phyloP scores from a whole-genome alignment of 768 basidiomycete genomes.

The Boletus patriciae region DNA sequence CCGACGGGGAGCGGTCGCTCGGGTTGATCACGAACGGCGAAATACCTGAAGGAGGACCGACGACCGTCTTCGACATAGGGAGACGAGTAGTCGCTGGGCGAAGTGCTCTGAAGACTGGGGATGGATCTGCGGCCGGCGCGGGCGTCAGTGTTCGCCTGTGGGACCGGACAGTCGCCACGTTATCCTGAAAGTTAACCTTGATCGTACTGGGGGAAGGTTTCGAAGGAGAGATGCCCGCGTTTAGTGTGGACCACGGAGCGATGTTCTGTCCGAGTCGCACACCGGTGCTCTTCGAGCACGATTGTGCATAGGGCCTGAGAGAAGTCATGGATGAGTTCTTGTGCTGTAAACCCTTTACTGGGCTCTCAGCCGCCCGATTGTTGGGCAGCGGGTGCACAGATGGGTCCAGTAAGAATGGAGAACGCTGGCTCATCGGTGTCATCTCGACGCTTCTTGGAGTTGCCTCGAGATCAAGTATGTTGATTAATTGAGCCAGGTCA shows the following conservation, averaged over 20 bases:
- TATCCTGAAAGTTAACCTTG: constrained; percentile 27
- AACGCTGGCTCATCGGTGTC: constrained; percentile 40
- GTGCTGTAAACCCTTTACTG: constrained; percentile 36
- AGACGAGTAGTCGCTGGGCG: constrained; percentile 44
- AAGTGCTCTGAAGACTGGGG: constrained; percentile 59
- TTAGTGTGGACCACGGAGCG: constrained; percentile 58
- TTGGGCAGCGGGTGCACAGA: constrained; percentile 34
- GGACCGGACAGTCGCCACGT: constrained; percentile 24
- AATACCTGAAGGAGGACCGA: constrained; percentile 26
- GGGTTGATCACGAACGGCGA: constrained; percentile 26
- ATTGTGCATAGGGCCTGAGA: constrained; percentile 49
- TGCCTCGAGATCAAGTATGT: constrained; percentile 76
- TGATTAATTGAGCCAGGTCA: constrained; percentile 76
- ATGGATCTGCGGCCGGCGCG: constrained; percentile 56
- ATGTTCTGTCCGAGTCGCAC: constrained; percentile 54
- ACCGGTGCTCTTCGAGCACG: constrained; percentile 21
- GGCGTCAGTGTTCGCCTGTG: constrained; percentile 61
- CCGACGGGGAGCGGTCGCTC: constrained; percentile 30
- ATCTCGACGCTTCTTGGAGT: constrained; percentile 60
- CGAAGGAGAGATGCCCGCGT: constrained; percentile 39
- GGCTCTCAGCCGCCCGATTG: constrained; percentile 37
- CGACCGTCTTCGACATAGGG: constrained; percentile 16
- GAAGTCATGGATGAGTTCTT: constrained; percentile 47
- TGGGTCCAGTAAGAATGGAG: constrained; percentile 18
- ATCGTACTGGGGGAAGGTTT: constrained; percentile 30